These are phyloP conservation scores for Backusella tarrabulga DNA, from an alignment of 192 early-diverging fungal genomes.

Conservation along the genomic window DNA sequence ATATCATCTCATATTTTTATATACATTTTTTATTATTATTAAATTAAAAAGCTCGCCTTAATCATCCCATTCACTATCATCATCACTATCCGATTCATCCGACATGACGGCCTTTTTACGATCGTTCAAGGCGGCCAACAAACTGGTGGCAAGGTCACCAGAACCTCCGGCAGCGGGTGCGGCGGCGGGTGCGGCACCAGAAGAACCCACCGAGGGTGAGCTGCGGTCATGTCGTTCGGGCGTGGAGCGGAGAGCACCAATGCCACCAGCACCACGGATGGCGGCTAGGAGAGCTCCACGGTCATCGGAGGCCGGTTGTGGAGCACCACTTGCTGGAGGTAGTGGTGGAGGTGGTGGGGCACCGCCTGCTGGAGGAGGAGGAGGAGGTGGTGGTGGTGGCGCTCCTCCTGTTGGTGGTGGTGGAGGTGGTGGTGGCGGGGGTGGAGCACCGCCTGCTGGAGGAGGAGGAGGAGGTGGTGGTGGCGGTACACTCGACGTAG, in stretches of 20 bases:
- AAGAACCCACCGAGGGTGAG: neutral
- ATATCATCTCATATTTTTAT: neutral
- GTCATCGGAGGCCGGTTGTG: slow-evolving; percentile 21
- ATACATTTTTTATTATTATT: neutral
- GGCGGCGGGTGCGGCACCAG: neutral
- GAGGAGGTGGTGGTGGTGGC: neutral
- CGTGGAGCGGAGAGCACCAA: slow-evolving; percentile 27
- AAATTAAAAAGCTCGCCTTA: neutral
- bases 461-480: slow-evolving; percentile 40
- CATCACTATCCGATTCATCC: slow-evolving; percentile 24
- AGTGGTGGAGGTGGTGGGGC: slow-evolving; percentile 25
- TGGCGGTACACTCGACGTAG: slow-evolving; percentile 30
- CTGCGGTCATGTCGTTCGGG: slow-evolving; percentile 21
- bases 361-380: slow-evolving; percentile 27
- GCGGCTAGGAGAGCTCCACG: slow-evolving; percentile 44
- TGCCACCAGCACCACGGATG: slow-evolving; percentile 50
- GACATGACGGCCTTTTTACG: slow-evolving; percentile 29
- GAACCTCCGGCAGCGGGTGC: neutral
- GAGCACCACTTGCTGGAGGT: slow-evolving; percentile 16
- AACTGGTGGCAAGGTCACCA: slow-evolving; percentile 17
- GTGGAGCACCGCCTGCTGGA: neutral
- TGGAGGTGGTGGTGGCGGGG: slow-evolving; percentile 7
- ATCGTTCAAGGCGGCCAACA: slow-evolving; percentile 23
- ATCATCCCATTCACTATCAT: slow-evolving; percentile 31
- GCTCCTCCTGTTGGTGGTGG: neutral